A percentile compares a stretch with the other conserved stretches of the same genome.
These are phyloP conservation scores for Zymoseptoria brevis DNA, from an alignment of 2,329 filamentous ascomycete genomes.

Conservation along the genomic window DNA sequence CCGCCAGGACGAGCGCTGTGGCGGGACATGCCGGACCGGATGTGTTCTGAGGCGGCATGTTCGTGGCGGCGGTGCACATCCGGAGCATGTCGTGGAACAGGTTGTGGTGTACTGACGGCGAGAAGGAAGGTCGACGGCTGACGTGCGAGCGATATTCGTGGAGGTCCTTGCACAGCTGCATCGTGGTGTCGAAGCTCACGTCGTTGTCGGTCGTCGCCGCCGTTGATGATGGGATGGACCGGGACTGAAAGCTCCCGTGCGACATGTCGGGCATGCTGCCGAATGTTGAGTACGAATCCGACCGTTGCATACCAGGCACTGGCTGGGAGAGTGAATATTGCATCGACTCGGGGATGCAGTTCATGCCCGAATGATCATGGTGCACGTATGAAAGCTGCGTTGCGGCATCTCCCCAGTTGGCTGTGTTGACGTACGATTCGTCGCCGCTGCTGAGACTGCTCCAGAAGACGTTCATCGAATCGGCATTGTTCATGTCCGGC, in stretches of 20 bases:
- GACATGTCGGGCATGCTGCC: neutral
- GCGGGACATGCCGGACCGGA: slow-evolving; percentile 1
- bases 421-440: neutral
- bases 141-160: slow-evolving; percentile 5
- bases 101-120: slow-evolving; percentile 2
- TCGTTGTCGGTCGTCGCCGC: neutral
- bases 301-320: neutral
- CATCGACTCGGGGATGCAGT: neutral
- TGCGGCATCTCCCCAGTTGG: neutral
- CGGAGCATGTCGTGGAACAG: slow-evolving; percentile 1
- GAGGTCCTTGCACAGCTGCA: slow-evolving; percentile 6
- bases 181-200: slow-evolving; percentile 1
- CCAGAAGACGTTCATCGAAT: slow-evolving; percentile 1
- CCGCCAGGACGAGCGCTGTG: slow-evolving; percentile 3
- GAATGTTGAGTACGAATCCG: neutral
- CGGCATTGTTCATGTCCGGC: slow-evolving; percentile 2
- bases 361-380: neutral
- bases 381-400: neutral
- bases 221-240: neutral
- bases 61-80: slow-evolving; percentile 4
- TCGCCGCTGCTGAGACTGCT: neutral
- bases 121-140: neutral
- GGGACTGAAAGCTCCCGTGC: neutral
- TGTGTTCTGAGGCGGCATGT: slow-evolving; percentile 1
- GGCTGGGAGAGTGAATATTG: neutral